Evolutionary conservation across 305 asterid genomes (phyloP), one percentile per base, ranked within the genome.

Genomic region (Rubia occidens): DNA sequence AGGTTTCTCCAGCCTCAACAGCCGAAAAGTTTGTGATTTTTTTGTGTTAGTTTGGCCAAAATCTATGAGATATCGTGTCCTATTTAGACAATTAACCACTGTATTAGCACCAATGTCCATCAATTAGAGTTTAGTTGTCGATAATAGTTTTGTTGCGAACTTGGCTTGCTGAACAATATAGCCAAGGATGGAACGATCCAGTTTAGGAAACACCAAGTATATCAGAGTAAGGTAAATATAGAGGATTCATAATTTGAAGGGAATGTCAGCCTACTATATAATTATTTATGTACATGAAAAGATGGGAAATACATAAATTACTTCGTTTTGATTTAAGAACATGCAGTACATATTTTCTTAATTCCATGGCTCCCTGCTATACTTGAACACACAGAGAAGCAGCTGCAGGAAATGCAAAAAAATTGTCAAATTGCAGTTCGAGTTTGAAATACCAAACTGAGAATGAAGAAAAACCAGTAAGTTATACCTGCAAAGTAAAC

Each of bases 371-470:
- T 51, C 98, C 98, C 84, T 93, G 90, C 71, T 24, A 24, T 24
- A 93, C 97, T 84, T 87, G 96, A 78, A 93, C 87, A 80, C 98
- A 93, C n/a, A 93, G 88, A 15, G 97, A 88, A 72, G 97, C 95
- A 72, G 98, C 98, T 93, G 92, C 72, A 76, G 73, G 72, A 47
- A 54, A 68, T 64, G 56, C 60, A 59, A 39, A 75, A 49, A 49
- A 15, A 49, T 69, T 63, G 3, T 67, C 82, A 60, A 79, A 32
- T 13, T 32, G 21, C 8, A 18, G n/a, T 64, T 42, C 29, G 5
- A 54, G 43, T 49, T 24, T 49, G 37, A 54, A 61, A 54, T 47
- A 47, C 15, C 59, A 43, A 68, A 74, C 74, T 24, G 24, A 24
- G 24, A 24, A 24, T 24, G 24, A 24, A 17, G 60, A 10, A 17